These are phyloP conservation scores for Clarireedia monteithiana DNA, from an alignment of 2,329 filamentous ascomycete genomes.

Conservation along the genomic window DNA sequence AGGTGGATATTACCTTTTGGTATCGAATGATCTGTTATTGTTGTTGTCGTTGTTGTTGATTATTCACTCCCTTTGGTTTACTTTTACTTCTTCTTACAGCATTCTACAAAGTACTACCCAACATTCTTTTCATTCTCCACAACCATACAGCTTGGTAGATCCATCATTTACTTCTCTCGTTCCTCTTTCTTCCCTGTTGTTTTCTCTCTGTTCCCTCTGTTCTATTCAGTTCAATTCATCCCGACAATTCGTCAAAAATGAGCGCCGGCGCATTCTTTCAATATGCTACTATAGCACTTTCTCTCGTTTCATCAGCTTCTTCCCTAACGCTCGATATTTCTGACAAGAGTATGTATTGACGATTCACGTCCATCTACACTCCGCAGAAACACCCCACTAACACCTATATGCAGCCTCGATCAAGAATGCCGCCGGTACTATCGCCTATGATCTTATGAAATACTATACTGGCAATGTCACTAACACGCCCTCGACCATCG, in stretches of 20 bases:
- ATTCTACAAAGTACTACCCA: background rate
- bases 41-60: background rate
- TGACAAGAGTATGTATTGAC: background rate
- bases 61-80: background rate
- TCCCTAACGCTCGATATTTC: constrained; percentile 4
- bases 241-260: background rate
- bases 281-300: background rate
- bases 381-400: background rate
- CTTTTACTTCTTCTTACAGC: background rate
- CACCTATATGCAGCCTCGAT: constrained; percentile 44
- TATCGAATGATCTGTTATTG: background rate
- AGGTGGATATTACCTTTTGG: too few relatives aligned
- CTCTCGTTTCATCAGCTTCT: background rate
- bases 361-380: background rate
- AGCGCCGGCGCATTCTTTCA: background rate
- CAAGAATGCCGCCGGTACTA: constrained; percentile 49
- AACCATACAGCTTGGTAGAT: background rate
- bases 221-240: background rate
- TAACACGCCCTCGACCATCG: constrained; percentile 46
- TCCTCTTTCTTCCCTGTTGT: background rate
- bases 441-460: constrained; percentile 53
- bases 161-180: background rate
- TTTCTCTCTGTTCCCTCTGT: background rate
- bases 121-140: background rate
- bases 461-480: constrained; percentile 57